phyloP scores from a whole-genome alignment of 768 basidiomycete species.

The Cystofilobasidium ferigula region DNA sequence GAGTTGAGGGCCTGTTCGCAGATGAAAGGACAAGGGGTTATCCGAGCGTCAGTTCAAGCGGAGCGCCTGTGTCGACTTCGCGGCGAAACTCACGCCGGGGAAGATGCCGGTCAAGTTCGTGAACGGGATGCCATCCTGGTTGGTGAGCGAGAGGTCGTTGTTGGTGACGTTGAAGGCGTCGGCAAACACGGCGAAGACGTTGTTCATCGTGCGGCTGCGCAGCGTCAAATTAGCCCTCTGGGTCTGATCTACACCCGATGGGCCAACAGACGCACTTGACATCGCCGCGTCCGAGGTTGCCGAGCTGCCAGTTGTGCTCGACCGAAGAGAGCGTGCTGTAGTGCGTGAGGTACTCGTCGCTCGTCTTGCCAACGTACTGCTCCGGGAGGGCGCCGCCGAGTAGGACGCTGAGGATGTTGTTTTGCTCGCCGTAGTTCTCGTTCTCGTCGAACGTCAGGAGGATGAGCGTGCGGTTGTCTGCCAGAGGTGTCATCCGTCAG shows the following conservation, averaged over 20 bases:
- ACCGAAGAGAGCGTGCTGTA: slow-evolving; percentile 49
- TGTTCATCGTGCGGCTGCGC: slow-evolving; percentile 38
- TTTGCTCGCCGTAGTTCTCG: slow-evolving; percentile 40
- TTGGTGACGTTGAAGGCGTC: slow-evolving; percentile 41
- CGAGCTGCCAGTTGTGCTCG: slow-evolving; percentile 53
- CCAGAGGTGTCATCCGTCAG: too few relatives aligned
- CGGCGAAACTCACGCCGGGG: too few relatives aligned
- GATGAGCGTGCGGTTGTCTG: slow-evolving; percentile 48
- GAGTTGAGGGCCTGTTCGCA: slow-evolving; percentile 7
- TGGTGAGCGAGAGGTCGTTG: slow-evolving; percentile 37
- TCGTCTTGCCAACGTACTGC: slow-evolving; percentile 29
- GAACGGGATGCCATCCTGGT: slow-evolving; percentile 35
- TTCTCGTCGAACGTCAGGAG: slow-evolving; percentile 55
- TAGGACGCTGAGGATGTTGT: slow-evolving; percentile 28
- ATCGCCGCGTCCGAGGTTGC: slow-evolving; percentile 51
- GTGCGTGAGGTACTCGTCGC: slow-evolving; percentile 52
- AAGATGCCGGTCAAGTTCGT: slow-evolving; percentile 43
- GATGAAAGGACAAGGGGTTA: neutral
- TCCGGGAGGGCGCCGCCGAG: slow-evolving; percentile 28
- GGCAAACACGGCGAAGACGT: slow-evolving; percentile 50
- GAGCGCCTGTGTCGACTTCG: neutral
- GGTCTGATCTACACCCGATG: neutral
- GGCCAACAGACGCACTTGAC: slow-evolving; percentile 39
- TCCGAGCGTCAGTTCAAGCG: neutral
- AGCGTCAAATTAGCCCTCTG: neutral